Evolutionary conservation across 2,329 filamentous ascomycete genomes (phyloP).

Genomic region (Furcasterigmium sp.): DNA sequence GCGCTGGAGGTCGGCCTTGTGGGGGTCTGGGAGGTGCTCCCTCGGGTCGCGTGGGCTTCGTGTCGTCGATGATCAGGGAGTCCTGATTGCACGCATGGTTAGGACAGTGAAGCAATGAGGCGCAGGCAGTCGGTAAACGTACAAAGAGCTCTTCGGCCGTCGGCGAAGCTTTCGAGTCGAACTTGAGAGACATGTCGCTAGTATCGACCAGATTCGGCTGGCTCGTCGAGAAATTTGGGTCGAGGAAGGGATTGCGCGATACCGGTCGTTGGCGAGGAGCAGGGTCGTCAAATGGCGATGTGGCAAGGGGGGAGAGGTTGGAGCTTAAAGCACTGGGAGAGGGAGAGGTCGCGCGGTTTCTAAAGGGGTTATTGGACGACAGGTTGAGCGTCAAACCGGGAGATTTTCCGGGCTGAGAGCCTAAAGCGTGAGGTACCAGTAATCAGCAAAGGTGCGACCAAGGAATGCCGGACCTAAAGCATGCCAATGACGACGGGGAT

Average conservation of each 20-base stretch:
- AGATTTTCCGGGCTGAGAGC: slow-evolving; percentile 36
- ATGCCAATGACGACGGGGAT: slow-evolving; percentile 36
- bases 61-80: slow-evolving; percentile 62
- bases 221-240: slow-evolving; percentile 36
- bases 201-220: slow-evolving; percentile 27
- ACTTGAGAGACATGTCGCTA: slow-evolving; percentile 44
- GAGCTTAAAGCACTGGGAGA: slow-evolving; percentile 23
- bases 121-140: too few species aligned
- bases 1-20: slow-evolving; percentile 31
- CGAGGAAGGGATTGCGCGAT: slow-evolving; percentile 74
- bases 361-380: slow-evolving; percentile 78
- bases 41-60: slow-evolving; percentile 28
- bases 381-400: slow-evolving; percentile 59
- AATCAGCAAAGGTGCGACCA: slow-evolving; percentile 13
- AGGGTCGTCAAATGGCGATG: slow-evolving; percentile 57
- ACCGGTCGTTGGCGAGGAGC: slow-evolving; percentile 45
- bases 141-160: slow-evolving; percentile 72
- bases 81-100: slow-evolving; percentile 53
- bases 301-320: slow-evolving; percentile 37
- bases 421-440: slow-evolving; percentile 24
- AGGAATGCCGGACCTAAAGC: slow-evolving; percentile 26
- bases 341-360: slow-evolving; percentile 66
- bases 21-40: slow-evolving; percentile 19
- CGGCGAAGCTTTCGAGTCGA: slow-evolving; percentile 39
- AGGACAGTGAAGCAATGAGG: not conserved